Percentiles rank a stretch among this genome's conserved stretches.
Conservation (phyloP, 73 alveolate species). For the Uronychia setigera region DNA sequence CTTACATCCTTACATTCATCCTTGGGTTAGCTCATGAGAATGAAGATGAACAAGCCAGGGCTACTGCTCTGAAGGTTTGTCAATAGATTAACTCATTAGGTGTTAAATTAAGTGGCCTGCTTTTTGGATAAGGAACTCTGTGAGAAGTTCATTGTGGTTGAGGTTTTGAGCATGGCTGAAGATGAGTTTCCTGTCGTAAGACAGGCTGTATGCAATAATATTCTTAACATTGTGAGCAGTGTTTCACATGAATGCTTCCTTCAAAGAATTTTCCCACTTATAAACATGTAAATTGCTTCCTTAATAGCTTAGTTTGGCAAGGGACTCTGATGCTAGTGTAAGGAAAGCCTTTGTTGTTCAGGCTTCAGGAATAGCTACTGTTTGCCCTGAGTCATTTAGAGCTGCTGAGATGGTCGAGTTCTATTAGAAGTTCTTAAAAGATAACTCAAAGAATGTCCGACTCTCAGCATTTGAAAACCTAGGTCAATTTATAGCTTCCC, state of each 20-base stretch:
- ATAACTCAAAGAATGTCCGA: constrained; percentile 56
- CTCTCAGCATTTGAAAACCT: constrained; percentile 53
- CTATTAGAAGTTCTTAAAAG: constrained; percentile 57
- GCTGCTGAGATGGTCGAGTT: constrained; percentile 48
- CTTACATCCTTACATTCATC: constrained; percentile 55
- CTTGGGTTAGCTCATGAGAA: constrained; percentile 66
- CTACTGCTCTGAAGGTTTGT: constrained; percentile 49
- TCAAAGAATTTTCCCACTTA: constrained; percentile 54
- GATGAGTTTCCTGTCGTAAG: constrained; percentile 60
- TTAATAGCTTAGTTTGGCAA: constrained; percentile 16
- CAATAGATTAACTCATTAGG: constrained; percentile 37
- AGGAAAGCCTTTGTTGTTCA: constrained; percentile 65
- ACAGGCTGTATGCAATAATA: constrained; percentile 51
- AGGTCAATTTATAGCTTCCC: constrained; percentile 63
- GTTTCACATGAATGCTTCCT: constrained; percentile 47
- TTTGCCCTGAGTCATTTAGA: constrained; percentile 44
- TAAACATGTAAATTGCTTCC: background rate
- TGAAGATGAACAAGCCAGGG: constrained; percentile 52
- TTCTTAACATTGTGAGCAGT: constrained; percentile 43
- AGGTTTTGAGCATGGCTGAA: constrained; percentile 45
- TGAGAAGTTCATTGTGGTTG: constrained; percentile 64
- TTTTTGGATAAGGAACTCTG: constrained; percentile 57
- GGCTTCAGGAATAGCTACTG: constrained; percentile 59
- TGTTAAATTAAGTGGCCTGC: constrained; percentile 29
- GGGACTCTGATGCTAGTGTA: constrained; percentile 62